phyloP scores from a whole-genome alignment of 148 eudicot genomes.

The Tetragonia tetragonoides region DNA sequence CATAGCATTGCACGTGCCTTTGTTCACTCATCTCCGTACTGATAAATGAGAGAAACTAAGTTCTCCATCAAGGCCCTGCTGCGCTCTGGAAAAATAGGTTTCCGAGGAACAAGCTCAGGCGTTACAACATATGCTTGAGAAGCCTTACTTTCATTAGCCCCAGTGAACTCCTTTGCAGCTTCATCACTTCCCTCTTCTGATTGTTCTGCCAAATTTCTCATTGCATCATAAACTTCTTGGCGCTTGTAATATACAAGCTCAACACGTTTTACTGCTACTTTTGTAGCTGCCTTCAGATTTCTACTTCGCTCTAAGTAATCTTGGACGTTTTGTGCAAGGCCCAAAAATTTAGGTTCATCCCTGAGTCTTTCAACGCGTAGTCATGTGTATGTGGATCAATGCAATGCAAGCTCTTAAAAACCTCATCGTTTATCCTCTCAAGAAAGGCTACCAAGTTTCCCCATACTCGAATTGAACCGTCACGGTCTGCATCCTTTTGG shows the following conservation, averaged over 20 bases:
- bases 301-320: constrained; percentile 50
- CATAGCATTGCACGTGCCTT: constrained; percentile 92
- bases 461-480: constrained; percentile 67
- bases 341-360: constrained; percentile 58
- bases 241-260: constrained; percentile 69
- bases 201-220: constrained; percentile 67
- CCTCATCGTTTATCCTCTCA: constrained; percentile 69
- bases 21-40: constrained; percentile 70
- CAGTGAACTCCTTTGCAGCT: constrained; percentile 18
- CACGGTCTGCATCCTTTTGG: constrained; percentile 55
- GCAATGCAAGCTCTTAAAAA: constrained; percentile 72
- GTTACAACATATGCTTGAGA: constrained; percentile 56
- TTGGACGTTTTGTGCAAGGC: constrained; percentile 65
- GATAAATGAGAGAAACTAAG: constrained; percentile 70
- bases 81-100: constrained; percentile 54
- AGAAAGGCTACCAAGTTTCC: constrained; percentile 77
- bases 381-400: constrained; percentile 73
- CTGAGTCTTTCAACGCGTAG: constrained; percentile 64
- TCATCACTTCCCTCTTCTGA: constrained; percentile 35
- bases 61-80: constrained; percentile 70
- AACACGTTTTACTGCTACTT: constrained; percentile 60
- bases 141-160: constrained; percentile 38
- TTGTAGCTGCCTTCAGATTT: constrained; percentile 55
- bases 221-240: constrained; percentile 71
- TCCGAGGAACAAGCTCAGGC: constrained; percentile 64